A percentile compares a stretch with the other conserved stretches of the same genome.
Conservation (phyloP, 805 yeast species). For the Ogataea kodamae region DNA sequence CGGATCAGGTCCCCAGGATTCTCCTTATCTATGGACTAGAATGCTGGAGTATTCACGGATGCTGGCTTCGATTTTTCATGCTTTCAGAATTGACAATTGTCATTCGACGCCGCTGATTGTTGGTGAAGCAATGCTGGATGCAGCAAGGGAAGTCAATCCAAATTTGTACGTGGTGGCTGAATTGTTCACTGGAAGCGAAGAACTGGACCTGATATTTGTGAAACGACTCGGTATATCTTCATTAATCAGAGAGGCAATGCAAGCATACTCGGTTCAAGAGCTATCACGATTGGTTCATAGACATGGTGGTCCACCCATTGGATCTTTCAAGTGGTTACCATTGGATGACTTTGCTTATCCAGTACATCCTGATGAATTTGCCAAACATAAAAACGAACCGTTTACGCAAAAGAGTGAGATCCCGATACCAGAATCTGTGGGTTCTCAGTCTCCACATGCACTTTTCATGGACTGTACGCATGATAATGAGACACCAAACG, state of each 20-base stretch:
- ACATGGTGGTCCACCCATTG: slow-evolving; percentile 95
- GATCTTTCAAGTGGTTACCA: slow-evolving; percentile 80
- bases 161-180: slow-evolving; percentile 92
- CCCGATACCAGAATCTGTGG: slow-evolving; percentile 62
- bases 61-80: slow-evolving; percentile 74
- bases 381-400: slow-evolving; percentile 23
- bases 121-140: slow-evolving; percentile 82
- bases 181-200: slow-evolving; percentile 88
- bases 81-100: slow-evolving; percentile 91
- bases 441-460: slow-evolving; percentile 82
- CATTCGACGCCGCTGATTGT: slow-evolving; percentile 96
- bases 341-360: slow-evolving; percentile 72
- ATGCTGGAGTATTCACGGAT: slow-evolving; percentile 74
- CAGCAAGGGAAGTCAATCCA: slow-evolving; percentile 81
- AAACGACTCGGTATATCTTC: slow-evolving; percentile 88
- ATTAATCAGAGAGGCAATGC: slow-evolving; percentile 95
- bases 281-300: slow-evolving; percentile 80
- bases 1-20: slow-evolving; percentile 73
- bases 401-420: slow-evolving; percentile 52
- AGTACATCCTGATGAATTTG: slow-evolving; percentile 39
- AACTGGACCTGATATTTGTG: slow-evolving; percentile 83
- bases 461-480: slow-evolving; percentile 97
- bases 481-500: slow-evolving; percentile 86
- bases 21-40: slow-evolving; percentile 85
- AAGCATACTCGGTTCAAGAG: slow-evolving; percentile 86